Evolutionary conservation across 345 rosid genomes (phyloP), one percentile per base, ranked within the genome.

Genomic region (Salix koriyanagi): DNA sequence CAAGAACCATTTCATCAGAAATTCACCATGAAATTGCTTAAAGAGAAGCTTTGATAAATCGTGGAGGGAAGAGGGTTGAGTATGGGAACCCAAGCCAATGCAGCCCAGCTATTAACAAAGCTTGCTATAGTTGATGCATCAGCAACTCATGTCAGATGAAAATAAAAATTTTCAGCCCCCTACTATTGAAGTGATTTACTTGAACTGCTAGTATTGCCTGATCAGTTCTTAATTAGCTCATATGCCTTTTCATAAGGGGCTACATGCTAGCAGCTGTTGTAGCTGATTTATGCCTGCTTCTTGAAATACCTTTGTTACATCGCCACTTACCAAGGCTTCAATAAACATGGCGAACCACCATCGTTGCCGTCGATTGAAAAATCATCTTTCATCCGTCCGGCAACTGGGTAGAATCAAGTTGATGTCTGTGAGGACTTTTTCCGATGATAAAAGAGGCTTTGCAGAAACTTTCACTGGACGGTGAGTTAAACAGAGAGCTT

Each of bases 11-110:
- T 76, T 82, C 12, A 25, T 37, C 71, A 56, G 14, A 18, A 39
- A 65, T 25, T 65, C 36, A 1, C 42, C 0, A 26, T 5, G 23
- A 44, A n/a, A 1, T 18, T n/a, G 18, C 11, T 11, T 36, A 64
- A 48, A 14, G 74, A 67, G 23, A 73, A 70, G 71, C 73, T 67
- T 32, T 5, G 32, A 18, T 13, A 58, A 56, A 64, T 71, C 76
- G 65, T 2, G 75, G 85, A 15, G 81, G 86, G 67, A 84, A 84
- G 14, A 84, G 32, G 69, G 28, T 25, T 3, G 64, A 75, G 73
- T 12, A 0, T 69, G 4, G 4, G 11, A 48, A 37, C 50, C 74
- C 39, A 4, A 65, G 75, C 19, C 15, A 62, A 12, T 6, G 34
- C 28, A 10, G 70, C 76, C 84, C 84, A 78, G 2, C 26, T 67